Base-by-base conservation (phyloP, 495 filamentous ascomycete species). In the Thermothielavioides terrestris region DNA sequence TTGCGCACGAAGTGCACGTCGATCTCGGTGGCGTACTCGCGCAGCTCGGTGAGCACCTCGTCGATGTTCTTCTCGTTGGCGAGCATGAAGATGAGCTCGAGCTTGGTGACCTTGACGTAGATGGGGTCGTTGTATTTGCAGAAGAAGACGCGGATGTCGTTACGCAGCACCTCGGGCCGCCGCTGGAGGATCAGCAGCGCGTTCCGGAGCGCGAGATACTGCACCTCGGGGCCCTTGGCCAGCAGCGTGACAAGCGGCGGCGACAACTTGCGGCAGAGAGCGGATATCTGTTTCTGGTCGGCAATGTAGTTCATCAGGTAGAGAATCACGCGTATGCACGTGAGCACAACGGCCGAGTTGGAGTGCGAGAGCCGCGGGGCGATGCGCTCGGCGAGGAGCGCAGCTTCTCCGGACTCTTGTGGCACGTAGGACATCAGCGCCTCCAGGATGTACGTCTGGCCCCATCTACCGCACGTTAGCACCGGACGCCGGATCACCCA, bases 101-200 rank as follows among this genome's bases (percentile, higher is more conserved):
- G 77, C 67, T 99, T 99, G 11, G 94, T 97, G 55, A 99, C 92
- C 68, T 99, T 99, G 71, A 99, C 92, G 60, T 99, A 99, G 48
- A 97, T 97, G 0, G 94, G 92, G 60, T 99, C 92, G 57, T 99
- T 99, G 72, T 99, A 99, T 76, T 99, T 99, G 78, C 92, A 99
- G 69, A 98, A 98, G 70, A 99, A 99, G 38, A 97, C 91, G 10
- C 92, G 79, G 49, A 99, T 95, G 67, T 99, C 92, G 66, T 95
- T 97, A 32, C 92, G 79, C 7, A 99, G 72, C 3, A 99, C 89
- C 56, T 97, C 92, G 1, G 92, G 92, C 45, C 90, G 77, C 53
- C 92, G 80, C 64, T 99, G 92, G 41, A 99, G 71, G 53, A 98
- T 95, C 14, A 99, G 73, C 14, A 97, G 76, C 4, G 94, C 94